A percentile compares a stretch with the other conserved stretches of the same genome.
These are phyloP conservation scores for Pythium sukuiense DNA, from an alignment of 352 stramenopile genomes.

Conservation along the genomic window DNA sequence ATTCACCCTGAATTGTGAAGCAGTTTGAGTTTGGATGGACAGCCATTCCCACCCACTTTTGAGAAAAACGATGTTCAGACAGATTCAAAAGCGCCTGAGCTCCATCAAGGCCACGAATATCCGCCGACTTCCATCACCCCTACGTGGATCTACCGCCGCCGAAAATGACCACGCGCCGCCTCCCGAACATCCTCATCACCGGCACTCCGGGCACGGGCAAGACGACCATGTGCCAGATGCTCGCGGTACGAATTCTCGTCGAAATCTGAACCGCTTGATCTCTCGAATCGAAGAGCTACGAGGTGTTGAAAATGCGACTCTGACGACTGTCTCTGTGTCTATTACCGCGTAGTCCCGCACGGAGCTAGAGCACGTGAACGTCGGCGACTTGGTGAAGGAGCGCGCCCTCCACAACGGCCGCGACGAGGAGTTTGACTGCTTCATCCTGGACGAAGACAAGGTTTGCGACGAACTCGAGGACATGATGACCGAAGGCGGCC, in stretches of 20 bases:
- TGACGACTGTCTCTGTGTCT: not conserved
- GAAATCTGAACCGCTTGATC: not conserved
- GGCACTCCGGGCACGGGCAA: conserved; percentile 96
- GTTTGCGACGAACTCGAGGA: conserved; percentile 95
- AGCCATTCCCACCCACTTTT: conserved; percentile 1
- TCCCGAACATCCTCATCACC: conserved; percentile 97
- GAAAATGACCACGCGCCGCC: conserved; percentile 28
- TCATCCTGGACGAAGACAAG: conserved; percentile 97
- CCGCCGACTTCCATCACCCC: not conserved
- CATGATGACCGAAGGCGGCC: conserved; percentile 84
- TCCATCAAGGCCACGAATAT: not conserved
- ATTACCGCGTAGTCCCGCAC: conserved; percentile 29
- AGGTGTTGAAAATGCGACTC: not conserved
- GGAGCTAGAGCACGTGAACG: conserved; percentile 92
- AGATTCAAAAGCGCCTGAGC: not conserved
- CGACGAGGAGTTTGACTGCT: conserved; percentile 95
- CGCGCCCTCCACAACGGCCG: conserved; percentile 74
- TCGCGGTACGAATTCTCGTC: conserved; percentile 57
- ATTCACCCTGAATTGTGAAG: not conserved
- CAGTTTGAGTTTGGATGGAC: conserved; percentile 23
- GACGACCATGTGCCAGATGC: conserved; percentile 91
- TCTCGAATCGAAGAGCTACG: not conserved
- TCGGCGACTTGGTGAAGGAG: conserved; percentile 92
- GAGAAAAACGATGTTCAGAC: not conserved
- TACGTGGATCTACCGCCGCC: not conserved